phyloP scores from a whole-genome alignment of 2,329 filamentous ascomycete genomes.

The Sclerotinia glacialis region DNA sequence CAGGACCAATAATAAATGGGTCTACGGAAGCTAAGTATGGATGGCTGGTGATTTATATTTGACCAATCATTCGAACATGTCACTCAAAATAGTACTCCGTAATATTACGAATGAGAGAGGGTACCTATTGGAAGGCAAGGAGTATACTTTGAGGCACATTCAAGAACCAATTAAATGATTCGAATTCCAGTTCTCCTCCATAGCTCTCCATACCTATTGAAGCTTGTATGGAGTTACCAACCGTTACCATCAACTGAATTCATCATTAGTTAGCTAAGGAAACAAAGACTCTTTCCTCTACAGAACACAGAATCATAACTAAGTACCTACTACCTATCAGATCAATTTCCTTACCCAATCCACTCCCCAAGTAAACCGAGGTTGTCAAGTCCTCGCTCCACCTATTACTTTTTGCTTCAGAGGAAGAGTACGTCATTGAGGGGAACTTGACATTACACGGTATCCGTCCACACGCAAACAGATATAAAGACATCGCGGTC shows the following conservation, averaged over 20 bases:
- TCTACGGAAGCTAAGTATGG: rapidly evolving
- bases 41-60: background rate
- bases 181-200: no score
- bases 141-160: background rate
- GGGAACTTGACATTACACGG: background rate
- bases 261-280: background rate
- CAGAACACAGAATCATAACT: background rate
- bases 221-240: background rate
- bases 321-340: background rate
- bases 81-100: no score
- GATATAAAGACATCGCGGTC: background rate
- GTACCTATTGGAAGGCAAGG: no score
- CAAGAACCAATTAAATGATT: background rate
- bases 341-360: background rate
- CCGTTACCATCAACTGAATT: background rate
- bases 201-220: no score
- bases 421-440: constrained; percentile 13
- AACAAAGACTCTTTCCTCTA: background rate
- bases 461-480: background rate
- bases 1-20: background rate
- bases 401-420: constrained; percentile 6
- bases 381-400: constrained; percentile 7
- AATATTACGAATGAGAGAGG: background rate
- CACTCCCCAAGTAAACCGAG: background rate
- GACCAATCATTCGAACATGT: background rate